Percentiles rank a stretch among this genome's conserved stretches.
These are phyloP conservation scores for Myriangium duriaei DNA, from an alignment of 2,329 filamentous ascomycete species.

Conservation along the genomic window DNA sequence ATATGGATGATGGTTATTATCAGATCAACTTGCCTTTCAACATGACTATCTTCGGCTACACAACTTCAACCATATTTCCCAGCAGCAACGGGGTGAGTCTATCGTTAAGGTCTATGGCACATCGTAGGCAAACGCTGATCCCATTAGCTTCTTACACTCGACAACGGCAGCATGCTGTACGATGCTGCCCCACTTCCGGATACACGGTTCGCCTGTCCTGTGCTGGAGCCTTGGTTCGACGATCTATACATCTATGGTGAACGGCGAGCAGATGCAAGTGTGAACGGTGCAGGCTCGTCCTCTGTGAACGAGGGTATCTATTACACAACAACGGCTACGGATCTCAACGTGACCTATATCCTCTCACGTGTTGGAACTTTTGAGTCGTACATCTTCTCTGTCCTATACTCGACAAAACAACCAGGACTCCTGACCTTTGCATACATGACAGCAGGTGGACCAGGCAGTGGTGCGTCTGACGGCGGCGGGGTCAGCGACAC, in stretches of 20 bases:
- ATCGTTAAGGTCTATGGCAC: neutral
- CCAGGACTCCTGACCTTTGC: constrained; percentile 20
- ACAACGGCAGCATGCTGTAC: constrained; percentile 17
- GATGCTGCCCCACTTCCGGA: constrained; percentile 16
- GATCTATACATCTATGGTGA: constrained; percentile 19
- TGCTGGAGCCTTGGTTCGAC: constrained; percentile 22
- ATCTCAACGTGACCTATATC: constrained; percentile 19
- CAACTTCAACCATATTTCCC: constrained; percentile 16
- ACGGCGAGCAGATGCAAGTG: constrained; percentile 3
- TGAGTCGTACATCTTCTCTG: constrained; percentile 21
- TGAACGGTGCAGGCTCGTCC: constrained; percentile 1
- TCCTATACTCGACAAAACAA: constrained; percentile 17
- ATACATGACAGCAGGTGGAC: constrained; percentile 19
- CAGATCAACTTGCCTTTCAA: constrained; percentile 20
- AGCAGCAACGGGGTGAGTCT: constrained; percentile 19
- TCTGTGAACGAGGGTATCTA: constrained; percentile 20
- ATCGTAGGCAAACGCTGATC: neutral
- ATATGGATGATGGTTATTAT: constrained; percentile 23
- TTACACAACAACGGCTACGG: constrained; percentile 17
- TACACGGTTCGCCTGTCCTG: constrained; percentile 15
- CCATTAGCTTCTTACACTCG: constrained; percentile 17
- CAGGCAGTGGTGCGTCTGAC: constrained; percentile 3
- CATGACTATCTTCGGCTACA: constrained; percentile 17
- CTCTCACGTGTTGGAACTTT: constrained; percentile 14
- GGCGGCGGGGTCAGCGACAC: constrained; percentile 3